Conservation (phyloP, 1,139 yeast genomes). For the Pichia kudriavzevii region DNA sequence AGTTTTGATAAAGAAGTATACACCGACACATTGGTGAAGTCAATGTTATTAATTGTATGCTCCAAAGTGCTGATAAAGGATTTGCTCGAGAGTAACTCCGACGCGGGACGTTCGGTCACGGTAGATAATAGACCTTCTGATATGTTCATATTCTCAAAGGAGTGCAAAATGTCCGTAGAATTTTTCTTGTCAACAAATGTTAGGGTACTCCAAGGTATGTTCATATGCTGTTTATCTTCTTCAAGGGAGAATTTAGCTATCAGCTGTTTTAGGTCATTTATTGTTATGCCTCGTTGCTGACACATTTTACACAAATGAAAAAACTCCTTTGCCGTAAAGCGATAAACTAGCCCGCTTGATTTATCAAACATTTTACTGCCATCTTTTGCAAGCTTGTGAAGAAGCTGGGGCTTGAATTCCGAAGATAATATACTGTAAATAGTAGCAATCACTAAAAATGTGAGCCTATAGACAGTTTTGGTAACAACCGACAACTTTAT, state of each 20-base stretch:
- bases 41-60: background rate
- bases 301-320: constrained; percentile 1
- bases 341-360: constrained; percentile 11
- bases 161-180: background rate
- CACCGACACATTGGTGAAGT: background rate
- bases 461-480: constrained; percentile 13
- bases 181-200: no score
- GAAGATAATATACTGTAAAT: constrained; percentile 8
- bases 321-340: constrained; percentile 7
- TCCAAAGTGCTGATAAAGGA: background rate
- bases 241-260: background rate
- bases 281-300: background rate
- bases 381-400: constrained; percentile 10
- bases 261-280: background rate
- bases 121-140: background rate
- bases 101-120: background rate
- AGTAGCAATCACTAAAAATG: constrained; percentile 10
- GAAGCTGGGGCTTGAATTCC: constrained; percentile 2
- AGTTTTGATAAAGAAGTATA: background rate
- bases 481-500: constrained; percentile 10
- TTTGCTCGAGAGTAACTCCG: background rate
- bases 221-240: background rate
- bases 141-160: constrained; percentile 2
- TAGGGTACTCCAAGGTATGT: constrained; percentile 1
- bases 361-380: constrained; percentile 14